A percentile compares a stretch with the other conserved stretches of the same genome.
Conservation (phyloP, 2,329 filamentous ascomycete species). For the Diplodia mutila region DNA sequence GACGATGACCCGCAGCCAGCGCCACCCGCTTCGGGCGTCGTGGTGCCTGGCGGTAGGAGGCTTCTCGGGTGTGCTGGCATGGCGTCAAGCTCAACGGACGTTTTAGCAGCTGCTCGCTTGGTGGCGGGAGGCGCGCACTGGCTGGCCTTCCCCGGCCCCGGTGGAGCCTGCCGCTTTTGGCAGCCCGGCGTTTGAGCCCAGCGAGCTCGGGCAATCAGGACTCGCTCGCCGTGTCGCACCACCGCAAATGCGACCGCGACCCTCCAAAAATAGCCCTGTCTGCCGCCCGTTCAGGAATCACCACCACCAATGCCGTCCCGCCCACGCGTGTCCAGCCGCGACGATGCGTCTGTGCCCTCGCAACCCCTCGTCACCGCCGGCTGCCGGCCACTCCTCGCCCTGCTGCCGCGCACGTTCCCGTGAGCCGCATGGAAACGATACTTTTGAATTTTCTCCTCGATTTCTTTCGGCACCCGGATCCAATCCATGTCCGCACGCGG, state of each 20-base stretch:
- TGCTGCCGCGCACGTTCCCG: neutral
- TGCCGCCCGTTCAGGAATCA: neutral
- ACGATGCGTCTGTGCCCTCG: too few species aligned
- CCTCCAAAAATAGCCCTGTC: conserved; percentile 9
- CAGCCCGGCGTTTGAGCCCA: neutral
- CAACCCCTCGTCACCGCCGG: neutral
- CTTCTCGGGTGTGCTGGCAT: neutral
- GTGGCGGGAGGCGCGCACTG: neutral
- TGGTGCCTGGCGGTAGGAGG: neutral
- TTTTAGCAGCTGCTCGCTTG: conserved; percentile 3
- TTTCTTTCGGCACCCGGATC: neutral
- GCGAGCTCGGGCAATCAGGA: neutral
- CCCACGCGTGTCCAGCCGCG: too few species aligned
- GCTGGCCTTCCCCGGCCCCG: neutral
- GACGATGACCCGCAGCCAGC: neutral
- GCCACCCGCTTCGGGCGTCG: neutral
- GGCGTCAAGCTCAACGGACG: neutral
- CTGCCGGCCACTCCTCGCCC: neutral
- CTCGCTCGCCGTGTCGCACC: conserved; percentile 5
- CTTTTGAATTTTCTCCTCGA: neutral
- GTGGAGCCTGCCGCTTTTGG: neutral
- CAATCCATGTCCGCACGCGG: neutral
- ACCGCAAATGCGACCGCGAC: neutral
- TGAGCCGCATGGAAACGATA: neutral
- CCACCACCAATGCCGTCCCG: neutral